Base-by-base conservation (phyloP, 1,284 basidiomycete species). In the Trametes pubescens region DNA sequence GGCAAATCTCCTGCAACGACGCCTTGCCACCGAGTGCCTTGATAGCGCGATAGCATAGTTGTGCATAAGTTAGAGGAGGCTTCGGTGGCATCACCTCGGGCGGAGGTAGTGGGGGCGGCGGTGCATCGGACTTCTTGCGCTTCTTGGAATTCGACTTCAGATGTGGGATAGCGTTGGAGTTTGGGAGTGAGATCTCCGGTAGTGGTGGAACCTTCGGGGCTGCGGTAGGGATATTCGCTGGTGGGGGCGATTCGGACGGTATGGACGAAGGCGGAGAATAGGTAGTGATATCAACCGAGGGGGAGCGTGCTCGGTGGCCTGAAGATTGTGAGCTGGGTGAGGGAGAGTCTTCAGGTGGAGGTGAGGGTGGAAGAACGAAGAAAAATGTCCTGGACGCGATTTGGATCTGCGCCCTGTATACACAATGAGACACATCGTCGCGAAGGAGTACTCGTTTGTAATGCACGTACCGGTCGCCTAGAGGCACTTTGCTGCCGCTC, bases 311-410 rank as follows among this genome's bases (percentile, higher is more conserved):
- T 49, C 87, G 83, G 66, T 84, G 80, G 34, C 78, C 82, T 26
- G 86, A 91, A 32, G 81, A 80, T 62, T 85, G 82, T 0, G 91
- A 91, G 63, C 88, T 91, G 0, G 90, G 90, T 11, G 90, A 90
- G 13, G 89, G 88, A 6, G 89, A 88, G 74, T 92, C 90, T 73
- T 91, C 90, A 53, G 88, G 87, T 53, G 86, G 84, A 14, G 89
- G 87, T 0, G 85, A 81, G 22, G 89, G 89, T 32, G 95, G 96
- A 11, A 98, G 88, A 59, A 98, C 89, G 77, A 99, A 99, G 75
- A 96, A 93, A 80, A 99, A 99, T 56, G 95, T 96, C 60, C 97
- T 91, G 51, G 97, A 97, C 35, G 97, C 95, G 72, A 99, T 99
- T 81, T 99, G 98, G 70, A 99, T 97, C 79, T 96, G 95, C 59